These are phyloP conservation scores for Cordyceps cateniannulata DNA, from an alignment of 2,329 filamentous ascomycete genomes.

Conservation along the genomic window DNA sequence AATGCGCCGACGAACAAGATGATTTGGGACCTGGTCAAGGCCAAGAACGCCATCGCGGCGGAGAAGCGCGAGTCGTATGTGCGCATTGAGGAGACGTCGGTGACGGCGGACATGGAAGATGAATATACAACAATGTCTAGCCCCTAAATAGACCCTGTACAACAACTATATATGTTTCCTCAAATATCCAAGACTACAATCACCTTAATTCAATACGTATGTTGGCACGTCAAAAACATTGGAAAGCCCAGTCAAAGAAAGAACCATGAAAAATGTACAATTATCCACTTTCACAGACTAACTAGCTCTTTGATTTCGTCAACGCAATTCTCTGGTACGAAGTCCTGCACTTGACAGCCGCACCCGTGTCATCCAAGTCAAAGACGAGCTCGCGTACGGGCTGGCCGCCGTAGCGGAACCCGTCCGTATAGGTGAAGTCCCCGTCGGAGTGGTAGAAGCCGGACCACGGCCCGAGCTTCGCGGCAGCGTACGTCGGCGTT, in stretches of 20 bases:
- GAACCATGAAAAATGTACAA: not conserved
- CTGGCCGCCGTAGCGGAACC: not conserved
- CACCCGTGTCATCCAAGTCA: not conserved
- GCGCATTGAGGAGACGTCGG: slow-evolving; percentile 29
- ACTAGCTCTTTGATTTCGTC: not conserved
- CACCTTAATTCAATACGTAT: not conserved
- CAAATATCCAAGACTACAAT: not conserved
- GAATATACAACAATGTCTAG: slow-evolving; percentile 17
- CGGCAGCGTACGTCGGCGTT: not conserved
- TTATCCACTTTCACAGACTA: not conserved
- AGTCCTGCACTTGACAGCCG: not conserved
- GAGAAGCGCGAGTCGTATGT: slow-evolving; percentile 27
- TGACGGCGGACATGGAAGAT: slow-evolving; percentile 19
- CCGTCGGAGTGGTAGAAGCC: not conserved
- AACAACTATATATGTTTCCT: slow-evolving; percentile 3
- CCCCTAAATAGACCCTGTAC: slow-evolving; percentile 11
- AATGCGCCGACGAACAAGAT: slow-evolving; percentile 65
- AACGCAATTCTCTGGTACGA: not conserved
- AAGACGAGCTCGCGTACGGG: not conserved
- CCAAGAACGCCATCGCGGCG: slow-evolving; percentile 44
- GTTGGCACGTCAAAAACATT: not conserved
- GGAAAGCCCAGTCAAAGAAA: too few species aligned
- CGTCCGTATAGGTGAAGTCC: not conserved
- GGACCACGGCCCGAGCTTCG: not conserved
- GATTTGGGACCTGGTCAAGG: slow-evolving; percentile 66